Evolutionary conservation across 2,329 filamentous ascomycete species (phyloP).

Genomic region (Diaporthe ilicicola): DNA sequence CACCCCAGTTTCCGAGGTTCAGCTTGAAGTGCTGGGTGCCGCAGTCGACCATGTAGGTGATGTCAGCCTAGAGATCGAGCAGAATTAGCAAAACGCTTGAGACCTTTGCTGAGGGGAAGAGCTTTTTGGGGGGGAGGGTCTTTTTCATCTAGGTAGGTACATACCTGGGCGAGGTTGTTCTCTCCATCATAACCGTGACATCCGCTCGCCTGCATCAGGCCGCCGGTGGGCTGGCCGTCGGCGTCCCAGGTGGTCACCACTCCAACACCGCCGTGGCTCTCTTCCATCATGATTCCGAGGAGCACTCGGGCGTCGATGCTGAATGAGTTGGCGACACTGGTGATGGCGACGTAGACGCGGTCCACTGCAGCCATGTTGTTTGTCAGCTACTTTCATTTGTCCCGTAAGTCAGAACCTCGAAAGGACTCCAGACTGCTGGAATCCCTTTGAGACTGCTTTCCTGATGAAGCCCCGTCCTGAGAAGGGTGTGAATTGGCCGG

Average conservation of each 20-base stretch:
- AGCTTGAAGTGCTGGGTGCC: slow-evolving; percentile 42
- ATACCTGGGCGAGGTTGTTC: slow-evolving; percentile 44
- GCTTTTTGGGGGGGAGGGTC: no score
- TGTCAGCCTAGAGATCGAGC: neutral
- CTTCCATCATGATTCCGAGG: slow-evolving; percentile 52
- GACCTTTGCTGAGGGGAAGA: neutral
- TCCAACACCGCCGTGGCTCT: slow-evolving; percentile 49
- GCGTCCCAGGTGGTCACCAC: slow-evolving; percentile 45
- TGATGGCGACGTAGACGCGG: slow-evolving; percentile 44
- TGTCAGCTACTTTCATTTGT: neutral
- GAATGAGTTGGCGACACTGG: slow-evolving; percentile 40
- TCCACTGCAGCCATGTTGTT: slow-evolving; percentile 34
- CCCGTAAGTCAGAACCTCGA: neutral
- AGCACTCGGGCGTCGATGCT: slow-evolving; percentile 49
- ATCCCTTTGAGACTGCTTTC: neutral
- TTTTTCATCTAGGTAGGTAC: no score
- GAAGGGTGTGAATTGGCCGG: no score
- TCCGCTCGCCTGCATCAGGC: slow-evolving; percentile 50
- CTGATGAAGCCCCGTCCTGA: neutral
- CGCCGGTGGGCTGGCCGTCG: slow-evolving; percentile 45
- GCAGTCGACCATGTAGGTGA: slow-evolving; percentile 30
- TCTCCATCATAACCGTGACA: slow-evolving; percentile 45
- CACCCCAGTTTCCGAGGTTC: slow-evolving; percentile 41
- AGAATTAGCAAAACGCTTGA: neutral
- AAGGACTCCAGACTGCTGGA: no score